Evolutionary conservation across 257 asterid genomes (phyloP), one percentile per base, ranked within the genome.

Genomic region (Przewalskia tangutica): DNA sequence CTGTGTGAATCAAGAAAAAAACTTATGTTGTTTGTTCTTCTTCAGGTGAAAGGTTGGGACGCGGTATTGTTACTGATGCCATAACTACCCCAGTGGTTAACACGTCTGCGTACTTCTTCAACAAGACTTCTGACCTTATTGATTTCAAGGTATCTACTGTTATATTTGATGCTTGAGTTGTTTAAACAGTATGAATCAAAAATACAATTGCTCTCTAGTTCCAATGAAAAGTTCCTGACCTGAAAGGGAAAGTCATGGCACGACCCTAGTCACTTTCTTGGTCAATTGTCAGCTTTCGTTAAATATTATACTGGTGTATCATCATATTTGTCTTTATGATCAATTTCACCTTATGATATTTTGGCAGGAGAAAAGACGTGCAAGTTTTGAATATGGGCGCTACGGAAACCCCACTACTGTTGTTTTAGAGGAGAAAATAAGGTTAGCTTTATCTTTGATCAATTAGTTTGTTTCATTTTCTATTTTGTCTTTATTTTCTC

Each of bases 1-100:
- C 44, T 48, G 20, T 73, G 32, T 73, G 44, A 48, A 48, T 73
- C 7, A 20, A 23, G 7, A 46, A 73, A 38, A 14, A 73, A 73
- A 23, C 60, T 12, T 23, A 48, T 2, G 8, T 48, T 50, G 55
- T 75, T 81, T 87, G 66, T 73, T 83, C 6, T 82, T 85, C 77
- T n/a, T 55, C 91, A 93, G 98, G 98, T 88, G 98, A 95, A 89
- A 91, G 98, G 90, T 90, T 92, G 90, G 97, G 97, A 79, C 95
- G 97, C 18, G 91, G 91, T 70, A 88, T 92, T 80, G 96, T 84
- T 80, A 90, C 94, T 75, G 98, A 95, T 91, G 95, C 98, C 67
- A 91, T 95, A 62, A 93, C 97, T 77, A 95, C 98, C 77, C 98
- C 98, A 17, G 94, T 93, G 82, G 91, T 95, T 77, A 95, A 95